These are phyloP conservation scores for Stachybotrys elegans DNA, from an alignment of 2,329 filamentous ascomycete species.

Conservation along the genomic window DNA sequence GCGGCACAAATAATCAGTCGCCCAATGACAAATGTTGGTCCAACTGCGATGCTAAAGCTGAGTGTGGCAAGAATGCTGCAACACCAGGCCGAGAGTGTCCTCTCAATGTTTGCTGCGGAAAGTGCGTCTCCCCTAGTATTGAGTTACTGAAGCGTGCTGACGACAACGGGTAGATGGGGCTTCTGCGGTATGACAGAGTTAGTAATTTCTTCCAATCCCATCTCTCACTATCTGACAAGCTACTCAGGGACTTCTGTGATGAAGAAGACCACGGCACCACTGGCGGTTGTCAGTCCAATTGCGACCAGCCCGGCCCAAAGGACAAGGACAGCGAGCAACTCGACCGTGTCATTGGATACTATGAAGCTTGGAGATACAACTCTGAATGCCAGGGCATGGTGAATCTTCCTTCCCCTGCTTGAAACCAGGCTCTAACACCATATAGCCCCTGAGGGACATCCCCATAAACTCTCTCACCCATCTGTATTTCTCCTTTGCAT, in stretches of 20 bases:
- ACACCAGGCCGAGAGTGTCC: constrained; percentile 21
- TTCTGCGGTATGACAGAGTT: constrained; percentile 23
- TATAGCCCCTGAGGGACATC: constrained; percentile 9
- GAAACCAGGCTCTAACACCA: constrained; percentile 3
- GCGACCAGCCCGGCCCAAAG: neutral
- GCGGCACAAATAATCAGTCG: neutral
- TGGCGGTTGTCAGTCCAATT: neutral
- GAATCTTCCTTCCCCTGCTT: too few relatives aligned
- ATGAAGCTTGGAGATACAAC: neutral
- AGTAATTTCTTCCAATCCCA: neutral
- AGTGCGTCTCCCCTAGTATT: neutral
- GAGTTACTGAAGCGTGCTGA: too few relatives aligned
- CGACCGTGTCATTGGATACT: neutral
- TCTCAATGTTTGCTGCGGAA: constrained; percentile 27
- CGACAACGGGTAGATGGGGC: constrained; percentile 10
- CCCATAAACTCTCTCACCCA: constrained; percentile 17
- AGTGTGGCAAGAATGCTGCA: constrained; percentile 23
- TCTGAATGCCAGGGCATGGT: neutral
- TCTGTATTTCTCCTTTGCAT: constrained; percentile 27
- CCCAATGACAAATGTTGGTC: neutral
- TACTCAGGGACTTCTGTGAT: constrained; percentile 6
- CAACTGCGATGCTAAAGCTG: constrained; percentile 10
- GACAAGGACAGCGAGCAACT: neutral
- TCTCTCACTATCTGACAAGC: neutral
- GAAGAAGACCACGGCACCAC: neutral